Conservation (phyloP, 23 red algal species). For the Gracilaria gracilis region DNA sequence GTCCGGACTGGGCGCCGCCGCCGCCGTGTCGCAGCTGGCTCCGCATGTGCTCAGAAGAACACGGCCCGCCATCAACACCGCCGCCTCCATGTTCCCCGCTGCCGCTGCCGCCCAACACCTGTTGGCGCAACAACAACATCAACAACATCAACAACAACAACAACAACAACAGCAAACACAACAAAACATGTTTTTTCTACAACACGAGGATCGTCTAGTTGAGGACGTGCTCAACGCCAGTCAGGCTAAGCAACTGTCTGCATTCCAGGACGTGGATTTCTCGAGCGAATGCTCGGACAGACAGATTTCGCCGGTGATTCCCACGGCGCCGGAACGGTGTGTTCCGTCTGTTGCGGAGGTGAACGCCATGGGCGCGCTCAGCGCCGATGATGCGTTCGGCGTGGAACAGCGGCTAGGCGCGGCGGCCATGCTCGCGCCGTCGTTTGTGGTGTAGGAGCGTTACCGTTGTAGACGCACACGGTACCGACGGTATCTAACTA, state of each 20-base stretch:
- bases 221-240: background rate
- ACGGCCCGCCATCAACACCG: background rate
- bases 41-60: background rate
- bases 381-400: background rate
- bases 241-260: background rate
- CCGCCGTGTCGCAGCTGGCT: background rate
- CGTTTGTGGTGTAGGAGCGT: background rate
- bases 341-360: no score
- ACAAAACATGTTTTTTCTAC: constrained; percentile 11
- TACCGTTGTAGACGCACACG: no score
- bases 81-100: background rate
- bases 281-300: constrained; percentile 19
- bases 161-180: background rate
- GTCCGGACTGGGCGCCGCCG: background rate
- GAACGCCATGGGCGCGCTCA: background rate
- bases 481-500: no score
- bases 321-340: background rate
- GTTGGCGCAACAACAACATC: background rate
- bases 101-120: background rate
- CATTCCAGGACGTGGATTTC: background rate
- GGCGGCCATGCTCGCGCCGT: background rate
- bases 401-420: no score
- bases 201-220: background rate
- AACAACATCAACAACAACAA: background rate
- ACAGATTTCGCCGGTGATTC: constrained; percentile 5